These are phyloP conservation scores for Centella asiatica DNA, from an alignment of 129 eudicot species.

Conservation along the genomic window DNA sequence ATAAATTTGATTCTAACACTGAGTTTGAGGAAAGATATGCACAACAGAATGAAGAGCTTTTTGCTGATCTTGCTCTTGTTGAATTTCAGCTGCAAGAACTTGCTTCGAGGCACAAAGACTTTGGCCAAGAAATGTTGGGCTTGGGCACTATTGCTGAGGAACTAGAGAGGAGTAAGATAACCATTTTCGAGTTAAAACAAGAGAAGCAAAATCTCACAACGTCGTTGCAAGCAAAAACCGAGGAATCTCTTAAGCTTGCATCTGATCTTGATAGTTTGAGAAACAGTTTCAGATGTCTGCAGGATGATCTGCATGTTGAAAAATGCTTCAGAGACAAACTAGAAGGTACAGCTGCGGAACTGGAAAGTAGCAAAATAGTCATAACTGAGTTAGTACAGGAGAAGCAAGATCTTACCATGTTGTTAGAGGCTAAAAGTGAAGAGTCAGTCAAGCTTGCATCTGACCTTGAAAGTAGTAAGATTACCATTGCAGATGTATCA, in stretches of 20 bases:
- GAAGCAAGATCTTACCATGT: slow-evolving; percentile 13
- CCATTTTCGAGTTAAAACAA: slow-evolving; percentile 35
- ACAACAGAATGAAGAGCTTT: slow-evolving; percentile 36
- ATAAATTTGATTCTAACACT: slow-evolving; percentile 31
- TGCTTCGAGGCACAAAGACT: slow-evolving; percentile 36
- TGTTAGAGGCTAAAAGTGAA: slow-evolving; percentile 14
- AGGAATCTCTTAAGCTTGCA: slow-evolving; percentile 18
- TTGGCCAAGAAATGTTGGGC: slow-evolving; percentile 35
- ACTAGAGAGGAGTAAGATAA: slow-evolving; percentile 35
- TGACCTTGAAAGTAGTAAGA: slow-evolving; percentile 21
- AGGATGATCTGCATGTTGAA: slow-evolving; percentile 13
- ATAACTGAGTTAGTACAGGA: slow-evolving; percentile 33
- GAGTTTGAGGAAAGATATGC: slow-evolving; percentile 46
- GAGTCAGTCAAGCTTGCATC: slow-evolving; percentile 19
- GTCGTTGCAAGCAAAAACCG: slow-evolving; percentile 15
- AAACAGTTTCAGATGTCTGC: slow-evolving; percentile 8
- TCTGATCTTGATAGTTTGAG: slow-evolving; percentile 6
- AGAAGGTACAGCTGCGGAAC: slow-evolving; percentile 24
- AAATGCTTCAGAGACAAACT: slow-evolving; percentile 10
- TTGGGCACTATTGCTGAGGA: slow-evolving; percentile 47
- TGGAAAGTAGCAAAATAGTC: slow-evolving; percentile 22
- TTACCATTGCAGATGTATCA: slow-evolving; percentile 34
- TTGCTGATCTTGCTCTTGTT: slow-evolving; percentile 47
- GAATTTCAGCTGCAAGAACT: slow-evolving; percentile 61
- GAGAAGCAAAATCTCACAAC: slow-evolving; percentile 39